Conservation (phyloP, 805 yeast genomes). For the Clavispora santaluciae region DNA sequence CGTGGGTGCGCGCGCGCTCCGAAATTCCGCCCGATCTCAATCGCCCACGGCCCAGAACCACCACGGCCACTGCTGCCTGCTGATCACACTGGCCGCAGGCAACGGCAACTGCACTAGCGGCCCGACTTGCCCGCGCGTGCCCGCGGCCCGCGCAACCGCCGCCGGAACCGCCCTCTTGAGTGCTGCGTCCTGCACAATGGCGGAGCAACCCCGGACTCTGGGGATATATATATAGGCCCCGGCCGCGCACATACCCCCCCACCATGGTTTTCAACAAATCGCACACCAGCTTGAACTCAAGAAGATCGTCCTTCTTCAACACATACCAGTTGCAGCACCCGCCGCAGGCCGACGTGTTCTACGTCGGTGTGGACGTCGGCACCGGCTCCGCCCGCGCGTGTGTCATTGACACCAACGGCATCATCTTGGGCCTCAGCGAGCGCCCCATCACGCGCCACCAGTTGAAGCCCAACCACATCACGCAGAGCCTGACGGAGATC, state of each 20-base stretch:
- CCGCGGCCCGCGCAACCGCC: not conserved
- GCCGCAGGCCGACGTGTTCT: constrained; percentile 46
- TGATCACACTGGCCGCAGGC: too few species aligned
- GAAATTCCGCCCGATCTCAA: too few species aligned
- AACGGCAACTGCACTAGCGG: too few species aligned
- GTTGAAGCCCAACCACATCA: constrained; percentile 65
- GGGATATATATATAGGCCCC: not conserved
- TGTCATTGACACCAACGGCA: constrained; percentile 76
- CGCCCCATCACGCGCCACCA: constrained; percentile 75
- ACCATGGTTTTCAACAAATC: constrained; percentile 25
- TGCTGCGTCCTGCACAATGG: not conserved
- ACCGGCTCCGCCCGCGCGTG: constrained; percentile 97
- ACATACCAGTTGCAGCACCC: constrained; percentile 28
- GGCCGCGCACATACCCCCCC: not conserved
- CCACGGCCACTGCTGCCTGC: too few species aligned
- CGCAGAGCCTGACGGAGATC: constrained; percentile 86
- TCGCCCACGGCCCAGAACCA: too few species aligned
- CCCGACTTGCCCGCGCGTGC: too few species aligned
- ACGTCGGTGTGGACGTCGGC: constrained; percentile 92
- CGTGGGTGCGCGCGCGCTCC: too few species aligned
- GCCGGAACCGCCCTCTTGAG: not conserved
- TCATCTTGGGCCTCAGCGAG: constrained; percentile 73
- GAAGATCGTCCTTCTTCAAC: constrained; percentile 36
- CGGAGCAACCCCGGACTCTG: constrained; percentile 1
- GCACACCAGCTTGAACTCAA: constrained; percentile 37